Percentiles rank a stretch among this genome's conserved stretches.
Conservation (phyloP, 805 yeast species). For the Zygoascus biomembranicola region DNA sequence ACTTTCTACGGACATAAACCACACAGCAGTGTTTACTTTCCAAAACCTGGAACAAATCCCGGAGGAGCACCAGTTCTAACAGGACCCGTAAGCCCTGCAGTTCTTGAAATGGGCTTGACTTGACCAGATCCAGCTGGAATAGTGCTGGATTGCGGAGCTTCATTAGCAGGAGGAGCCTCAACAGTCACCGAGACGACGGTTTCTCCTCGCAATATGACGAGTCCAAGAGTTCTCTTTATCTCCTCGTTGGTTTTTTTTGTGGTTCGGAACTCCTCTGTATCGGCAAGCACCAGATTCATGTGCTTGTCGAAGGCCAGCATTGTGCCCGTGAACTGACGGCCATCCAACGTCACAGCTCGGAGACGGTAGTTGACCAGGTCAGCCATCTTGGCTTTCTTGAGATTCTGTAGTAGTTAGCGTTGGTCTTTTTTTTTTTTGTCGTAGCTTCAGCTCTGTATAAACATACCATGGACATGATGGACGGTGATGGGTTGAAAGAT, state of each 20-base stretch:
- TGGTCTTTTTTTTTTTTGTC: background rate
- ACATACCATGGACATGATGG: background rate
- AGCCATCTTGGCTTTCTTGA: constrained; percentile 44
- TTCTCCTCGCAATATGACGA: constrained; percentile 82
- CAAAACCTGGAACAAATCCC: constrained; percentile 33
- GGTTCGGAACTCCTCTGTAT: constrained; percentile 74
- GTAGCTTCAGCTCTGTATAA: background rate
- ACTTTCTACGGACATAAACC: background rate
- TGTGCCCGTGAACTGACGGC: constrained; percentile 68
- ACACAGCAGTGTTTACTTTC: constrained; percentile 3
- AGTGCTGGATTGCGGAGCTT: constrained; percentile 24
- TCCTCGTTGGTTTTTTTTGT: constrained; percentile 58
- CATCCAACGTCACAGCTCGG: constrained; percentile 67
- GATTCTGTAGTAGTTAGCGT: constrained; percentile 11
- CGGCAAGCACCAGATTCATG: constrained; percentile 77
- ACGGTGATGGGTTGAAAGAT: background rate
- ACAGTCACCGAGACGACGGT: constrained; percentile 65
- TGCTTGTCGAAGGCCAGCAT: constrained; percentile 82
- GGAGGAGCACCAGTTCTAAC: constrained; percentile 23
- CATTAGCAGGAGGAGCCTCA: constrained; percentile 46
- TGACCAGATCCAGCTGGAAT: constrained; percentile 29
- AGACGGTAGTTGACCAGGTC: constrained; percentile 69
- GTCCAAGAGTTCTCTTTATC: constrained; percentile 71
- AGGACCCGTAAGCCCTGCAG: constrained; percentile 24
- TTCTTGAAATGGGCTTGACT: constrained; percentile 27